Evolutionary conservation across 139 green algal genomes (phyloP), one percentile per base, ranked within the genome.

Genomic region (Chlamydomonas sphaeroides): DNA sequence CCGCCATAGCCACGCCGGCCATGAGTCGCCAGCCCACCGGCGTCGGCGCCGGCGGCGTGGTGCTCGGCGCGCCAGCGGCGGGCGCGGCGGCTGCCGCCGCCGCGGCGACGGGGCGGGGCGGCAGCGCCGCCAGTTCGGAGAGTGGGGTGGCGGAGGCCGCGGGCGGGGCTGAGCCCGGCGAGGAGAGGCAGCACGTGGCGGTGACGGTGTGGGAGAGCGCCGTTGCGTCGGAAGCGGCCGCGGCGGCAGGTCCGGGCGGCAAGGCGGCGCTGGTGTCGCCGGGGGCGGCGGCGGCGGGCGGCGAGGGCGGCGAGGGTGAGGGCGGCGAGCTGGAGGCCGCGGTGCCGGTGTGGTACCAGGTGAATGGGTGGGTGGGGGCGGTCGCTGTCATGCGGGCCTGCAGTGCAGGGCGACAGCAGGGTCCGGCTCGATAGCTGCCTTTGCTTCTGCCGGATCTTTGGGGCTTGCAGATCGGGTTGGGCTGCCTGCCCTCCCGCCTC

Each of bases 291-390:
- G 30, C 28, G 32, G 62, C 4, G 62, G 62, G 25, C 2, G 32
- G 11, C 11, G 62, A 8, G 14, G 63, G 45, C 11, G 63, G 2
- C 33, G 33, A 30, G 32, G 18, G 14, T 33, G 63, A 28, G 63
- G 63, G 30, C 28, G 59, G 1, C 7, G 14, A 45, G 63, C 33
- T 5, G 63, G 35, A 20, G 10, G 18, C 5, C 35, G 11, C 15
- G 15, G 68, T 62, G 74, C 59, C 74, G 3, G 0, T 62, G 1
- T 80, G 74, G 74, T 71, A 49, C 38, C 74, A 80, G 74, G 74
- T 80, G 39, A n/a, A n/a, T n/a, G n/a, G n/a, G n/a, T n/a, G n/a
- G n/a, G n/a, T n/a, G n/a, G n/a, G n/a, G n/a, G n/a, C n/a, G n/a
- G n/a, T n/a, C n/a, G n/a, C n/a, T n/a, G n/a, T n/a, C n/a, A n/a